phyloP scores from a whole-genome alignment of 768 basidiomycete species.

The Serendipita vermifera region DNA sequence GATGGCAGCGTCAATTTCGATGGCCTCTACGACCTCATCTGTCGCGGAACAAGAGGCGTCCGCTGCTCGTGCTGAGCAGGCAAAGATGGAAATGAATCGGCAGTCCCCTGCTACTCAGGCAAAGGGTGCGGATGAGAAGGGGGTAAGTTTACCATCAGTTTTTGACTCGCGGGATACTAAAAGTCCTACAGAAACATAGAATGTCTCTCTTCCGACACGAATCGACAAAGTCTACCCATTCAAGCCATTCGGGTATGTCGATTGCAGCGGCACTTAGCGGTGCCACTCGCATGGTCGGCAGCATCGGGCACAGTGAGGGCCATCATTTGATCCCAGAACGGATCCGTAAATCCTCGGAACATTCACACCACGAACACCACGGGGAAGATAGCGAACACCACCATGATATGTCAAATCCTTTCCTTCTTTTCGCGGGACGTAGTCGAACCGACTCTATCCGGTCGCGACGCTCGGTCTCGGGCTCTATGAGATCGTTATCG shows the following conservation, averaged over 20 bases:
- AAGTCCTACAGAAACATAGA: not conserved
- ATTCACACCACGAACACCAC: not conserved
- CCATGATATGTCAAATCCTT: constrained; percentile 7
- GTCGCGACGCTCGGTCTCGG: not conserved
- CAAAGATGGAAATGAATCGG: not conserved
- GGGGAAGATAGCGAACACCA: not conserved
- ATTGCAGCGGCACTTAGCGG: constrained; percentile 1
- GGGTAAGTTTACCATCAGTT: not conserved
- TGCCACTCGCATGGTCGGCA: constrained; percentile 2
- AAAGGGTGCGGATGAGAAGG: not conserved
- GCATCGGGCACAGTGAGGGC: constrained; percentile 2
- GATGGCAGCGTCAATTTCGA: not conserved
- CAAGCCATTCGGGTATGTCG: not conserved
- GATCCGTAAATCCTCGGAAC: not conserved
- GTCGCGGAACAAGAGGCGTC: constrained; percentile 3
- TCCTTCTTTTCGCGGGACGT: not conserved
- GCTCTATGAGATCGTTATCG: not conserved
- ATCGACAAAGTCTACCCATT: not conserved
- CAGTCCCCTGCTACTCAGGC: not conserved
- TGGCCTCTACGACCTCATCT: constrained; percentile 4
- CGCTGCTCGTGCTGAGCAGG: constrained; percentile 1
- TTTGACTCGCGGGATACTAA: not conserved
- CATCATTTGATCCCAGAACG: not conserved
- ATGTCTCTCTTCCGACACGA: not conserved
- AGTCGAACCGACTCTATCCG: not conserved